A percentile compares a stretch with the other conserved stretches of the same genome.
These are phyloP conservation scores for Vigna hirtella DNA, from an alignment of 306 rosid genomes.

Conservation along the genomic window DNA sequence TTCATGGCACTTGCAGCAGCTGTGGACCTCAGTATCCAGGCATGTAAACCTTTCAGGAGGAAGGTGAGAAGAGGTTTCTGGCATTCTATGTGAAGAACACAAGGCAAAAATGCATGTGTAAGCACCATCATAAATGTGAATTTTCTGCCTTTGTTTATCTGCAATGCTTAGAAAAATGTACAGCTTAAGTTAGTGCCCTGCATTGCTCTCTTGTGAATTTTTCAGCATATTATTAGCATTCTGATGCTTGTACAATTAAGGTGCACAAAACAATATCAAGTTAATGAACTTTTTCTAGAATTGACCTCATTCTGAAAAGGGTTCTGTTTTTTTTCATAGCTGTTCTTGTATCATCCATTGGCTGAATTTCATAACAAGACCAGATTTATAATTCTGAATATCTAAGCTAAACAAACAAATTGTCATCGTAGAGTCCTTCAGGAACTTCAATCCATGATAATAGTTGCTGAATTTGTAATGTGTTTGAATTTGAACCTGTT, in stretches of 20 bases:
- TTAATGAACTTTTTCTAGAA: slow-evolving; percentile 35
- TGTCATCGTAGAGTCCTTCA: not conserved
- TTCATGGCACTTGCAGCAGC: slow-evolving; percentile 98
- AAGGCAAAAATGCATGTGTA: slow-evolving; percentile 35
- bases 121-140: slow-evolving; percentile 30
- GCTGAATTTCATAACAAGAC: not conserved
- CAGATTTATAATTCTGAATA: not conserved
- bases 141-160: slow-evolving; percentile 34
- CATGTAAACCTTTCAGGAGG: slow-evolving; percentile 82
- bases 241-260: slow-evolving; percentile 37
- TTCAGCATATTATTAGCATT: slow-evolving; percentile 42
- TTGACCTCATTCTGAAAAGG: slow-evolving; percentile 12
- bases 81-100: slow-evolving; percentile 56
- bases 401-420: not conserved
- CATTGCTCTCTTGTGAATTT: slow-evolving; percentile 37
- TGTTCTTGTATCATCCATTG: not conserved
- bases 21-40: slow-evolving; percentile 83
- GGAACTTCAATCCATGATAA: not conserved
- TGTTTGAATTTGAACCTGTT: too few species aligned
- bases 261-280: slow-evolving; percentile 27
- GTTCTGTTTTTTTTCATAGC: not conserved
- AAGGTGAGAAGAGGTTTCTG: slow-evolving; percentile 62
- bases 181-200: slow-evolving; percentile 49
- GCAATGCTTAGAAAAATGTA: slow-evolving; percentile 59
- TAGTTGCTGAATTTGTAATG: too few species aligned